Evolutionary conservation across 2,329 filamentous ascomycete genomes (phyloP).

Genomic region (Botrytis paeoniae): DNA sequence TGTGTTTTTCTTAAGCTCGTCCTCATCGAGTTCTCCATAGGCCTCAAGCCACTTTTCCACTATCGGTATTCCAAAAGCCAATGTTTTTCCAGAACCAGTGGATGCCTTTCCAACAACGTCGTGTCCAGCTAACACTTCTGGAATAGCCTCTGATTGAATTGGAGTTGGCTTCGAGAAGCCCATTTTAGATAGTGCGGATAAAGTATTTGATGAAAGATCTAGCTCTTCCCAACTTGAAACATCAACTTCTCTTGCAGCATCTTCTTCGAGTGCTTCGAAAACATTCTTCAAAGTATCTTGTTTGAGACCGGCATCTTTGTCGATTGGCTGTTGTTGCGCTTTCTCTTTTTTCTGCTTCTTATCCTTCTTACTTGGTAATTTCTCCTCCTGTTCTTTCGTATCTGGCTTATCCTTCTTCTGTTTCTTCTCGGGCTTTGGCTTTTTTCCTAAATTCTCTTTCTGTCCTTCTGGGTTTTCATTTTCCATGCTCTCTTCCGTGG

Average conservation of each 20-base stretch:
- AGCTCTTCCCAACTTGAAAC: conserved; percentile 77
- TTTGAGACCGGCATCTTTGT: conserved; percentile 27
- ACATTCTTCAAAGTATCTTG: conserved; percentile 31
- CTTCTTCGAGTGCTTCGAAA: conserved; percentile 48
- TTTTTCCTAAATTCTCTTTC: background rate
- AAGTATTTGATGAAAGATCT: conserved; percentile 66
- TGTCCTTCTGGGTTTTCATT: background rate
- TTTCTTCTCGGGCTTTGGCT: conserved; percentile 26
- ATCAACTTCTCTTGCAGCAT: conserved; percentile 61
- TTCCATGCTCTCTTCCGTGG: conserved; percentile 15
- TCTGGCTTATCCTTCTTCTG: conserved; percentile 20
- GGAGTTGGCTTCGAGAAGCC: conserved; percentile 77
- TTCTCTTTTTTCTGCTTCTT: conserved; percentile 32
- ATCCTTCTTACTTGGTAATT: conserved; percentile 30
- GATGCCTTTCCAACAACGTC: conserved; percentile 95
- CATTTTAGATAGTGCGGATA: conserved; percentile 73
- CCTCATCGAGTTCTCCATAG: conserved; percentile 42
- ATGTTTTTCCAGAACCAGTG: conserved; percentile 93
- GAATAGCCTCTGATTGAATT: conserved; percentile 79
- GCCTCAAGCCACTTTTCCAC: conserved; percentile 73
- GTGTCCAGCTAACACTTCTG: conserved; percentile 75
- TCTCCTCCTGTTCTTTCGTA: conserved; percentile 29
- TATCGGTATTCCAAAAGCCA: conserved; percentile 93
- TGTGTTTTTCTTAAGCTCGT: conserved; percentile 37
- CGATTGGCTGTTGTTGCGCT: conserved; percentile 33